phyloP scores from a whole-genome alignment of 2,329 filamentous ascomycete genomes.

The Pleurostoma richardsiae region DNA sequence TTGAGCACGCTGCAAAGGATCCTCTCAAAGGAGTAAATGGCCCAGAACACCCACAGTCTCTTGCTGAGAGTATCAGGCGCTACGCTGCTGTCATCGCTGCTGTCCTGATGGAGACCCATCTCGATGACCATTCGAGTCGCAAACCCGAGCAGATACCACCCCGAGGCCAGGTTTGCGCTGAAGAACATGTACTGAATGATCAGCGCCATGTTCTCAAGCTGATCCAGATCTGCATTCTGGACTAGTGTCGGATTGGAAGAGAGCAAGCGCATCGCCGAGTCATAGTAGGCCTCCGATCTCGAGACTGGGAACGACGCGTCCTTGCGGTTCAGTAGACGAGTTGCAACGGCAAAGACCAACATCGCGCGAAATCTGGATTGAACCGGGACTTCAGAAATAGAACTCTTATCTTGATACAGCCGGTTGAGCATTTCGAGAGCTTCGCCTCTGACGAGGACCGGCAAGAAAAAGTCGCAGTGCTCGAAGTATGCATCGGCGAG shows the following conservation, averaged over 20 bases:
- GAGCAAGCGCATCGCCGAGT: conserved; percentile 3
- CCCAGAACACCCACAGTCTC: conserved; percentile 9
- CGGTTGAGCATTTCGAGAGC: conserved; percentile 4
- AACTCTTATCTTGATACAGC: conserved; percentile 2
- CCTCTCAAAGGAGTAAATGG: conserved; percentile 9
- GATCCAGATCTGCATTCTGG: conserved; percentile 7
- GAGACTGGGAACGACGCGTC: conserved; percentile 7
- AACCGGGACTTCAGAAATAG: not conserved
- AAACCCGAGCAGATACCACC: conserved; percentile 10
- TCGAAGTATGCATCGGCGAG: conserved; percentile 19
- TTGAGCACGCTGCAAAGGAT: conserved; percentile 11
- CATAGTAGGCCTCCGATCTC: conserved; percentile 7
- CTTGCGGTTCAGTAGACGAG: conserved; percentile 9
- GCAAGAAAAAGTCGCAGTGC: conserved; percentile 20
- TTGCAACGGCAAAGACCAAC: conserved; percentile 6
- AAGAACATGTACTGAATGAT: conserved; percentile 9
- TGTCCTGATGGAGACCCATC: not conserved
- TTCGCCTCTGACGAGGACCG: conserved; percentile 11
- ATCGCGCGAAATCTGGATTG: conserved; percentile 4
- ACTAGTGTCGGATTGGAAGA: conserved; percentile 3
- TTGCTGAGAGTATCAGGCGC: not conserved
- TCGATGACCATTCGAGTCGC: conserved; percentile 8
- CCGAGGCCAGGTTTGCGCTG: conserved; percentile 6
- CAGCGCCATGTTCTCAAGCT: conserved; percentile 7
- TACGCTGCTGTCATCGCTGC: not conserved